Conservation (phyloP, 306 rosid genomes). For the Cercis canadensis region DNA sequence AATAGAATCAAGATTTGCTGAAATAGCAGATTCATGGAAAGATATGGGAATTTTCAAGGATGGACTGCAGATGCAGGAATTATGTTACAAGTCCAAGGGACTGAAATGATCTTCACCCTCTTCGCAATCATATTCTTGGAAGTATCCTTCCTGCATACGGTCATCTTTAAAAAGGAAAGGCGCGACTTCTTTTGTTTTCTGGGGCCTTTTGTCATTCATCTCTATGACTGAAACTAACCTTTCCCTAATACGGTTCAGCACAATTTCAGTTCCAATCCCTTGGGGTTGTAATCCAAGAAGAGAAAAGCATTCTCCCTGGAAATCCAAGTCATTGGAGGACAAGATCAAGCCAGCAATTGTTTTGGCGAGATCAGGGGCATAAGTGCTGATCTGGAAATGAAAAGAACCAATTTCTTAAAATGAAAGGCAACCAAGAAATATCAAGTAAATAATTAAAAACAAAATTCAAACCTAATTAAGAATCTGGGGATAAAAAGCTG, state of each 20-base stretch:
- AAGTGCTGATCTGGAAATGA: slow-evolving; percentile 64
- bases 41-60: background rate
- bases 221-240: slow-evolving; percentile 72
- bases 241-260: slow-evolving; percentile 64
- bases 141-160: slow-evolving; percentile 42
- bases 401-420: slow-evolving; percentile 16
- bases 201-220: slow-evolving; percentile 65
- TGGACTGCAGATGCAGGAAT: slow-evolving; percentile 11
- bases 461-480: slow-evolving; percentile 8
- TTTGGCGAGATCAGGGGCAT: slow-evolving; percentile 88
- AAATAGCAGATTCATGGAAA: no score
- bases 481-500: background rate
- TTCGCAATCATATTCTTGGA: slow-evolving; percentile 49
- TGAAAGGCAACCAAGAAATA: background rate
- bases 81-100: slow-evolving; percentile 50
- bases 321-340: slow-evolving; percentile 70
- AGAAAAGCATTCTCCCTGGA: slow-evolving; percentile 77
- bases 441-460: slow-evolving; percentile 15
- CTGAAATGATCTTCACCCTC: slow-evolving; percentile 39
- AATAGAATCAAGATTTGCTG: no score
- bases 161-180: slow-evolving; percentile 69
- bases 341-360: slow-evolving; percentile 80
- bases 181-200: slow-evolving; percentile 58
- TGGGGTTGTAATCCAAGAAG: slow-evolving; percentile 77
- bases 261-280: slow-evolving; percentile 54